phyloP scores from a whole-genome alignment of 176 grass and related monocot genomes.

The Typha latifolia region DNA sequence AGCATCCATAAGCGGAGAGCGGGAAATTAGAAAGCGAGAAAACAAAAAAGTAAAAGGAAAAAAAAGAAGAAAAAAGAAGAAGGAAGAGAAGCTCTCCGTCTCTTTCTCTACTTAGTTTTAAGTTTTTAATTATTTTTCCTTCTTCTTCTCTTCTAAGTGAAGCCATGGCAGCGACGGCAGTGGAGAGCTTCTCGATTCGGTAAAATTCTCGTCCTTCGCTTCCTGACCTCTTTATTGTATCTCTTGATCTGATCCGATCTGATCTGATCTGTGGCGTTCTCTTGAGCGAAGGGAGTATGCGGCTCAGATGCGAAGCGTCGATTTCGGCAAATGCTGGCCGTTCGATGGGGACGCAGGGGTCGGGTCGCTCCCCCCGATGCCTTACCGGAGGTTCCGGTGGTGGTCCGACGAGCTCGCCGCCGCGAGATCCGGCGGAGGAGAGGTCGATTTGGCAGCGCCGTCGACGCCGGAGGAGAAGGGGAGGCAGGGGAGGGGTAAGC shows the following conservation, averaged over 20 bases:
- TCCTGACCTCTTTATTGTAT: not conserved
- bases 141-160: not conserved
- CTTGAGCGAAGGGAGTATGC: conserved; percentile 12
- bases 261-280: not conserved
- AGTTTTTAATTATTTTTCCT: not conserved
- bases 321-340: conserved; percentile 23
- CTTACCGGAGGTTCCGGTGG: conserved; percentile 27
- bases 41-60: too few species aligned
- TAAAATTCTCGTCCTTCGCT: not conserved
- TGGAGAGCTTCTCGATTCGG: conserved; percentile 9
- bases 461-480: conserved; percentile 13
- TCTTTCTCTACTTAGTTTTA: not conserved
- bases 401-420: conserved; percentile 9
- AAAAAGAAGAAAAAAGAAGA: too few species aligned
- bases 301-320: conserved; percentile 22
- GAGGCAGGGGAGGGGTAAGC: conserved; percentile 8
- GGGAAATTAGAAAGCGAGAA: too few species aligned
- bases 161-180: conserved; percentile 1
- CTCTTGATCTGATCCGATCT: not conserved
- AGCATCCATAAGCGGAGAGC: too few species aligned
- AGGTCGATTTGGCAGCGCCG: conserved; percentile 14
- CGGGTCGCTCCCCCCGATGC: conserved; percentile 11
- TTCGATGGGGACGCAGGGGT: conserved; percentile 14
- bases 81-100: not conserved
- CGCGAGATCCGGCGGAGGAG: not conserved